Evolutionary conservation across 371 early-diverging fungal genomes (phyloP).

Genomic region (Lichtheimia hyalospora): DNA sequence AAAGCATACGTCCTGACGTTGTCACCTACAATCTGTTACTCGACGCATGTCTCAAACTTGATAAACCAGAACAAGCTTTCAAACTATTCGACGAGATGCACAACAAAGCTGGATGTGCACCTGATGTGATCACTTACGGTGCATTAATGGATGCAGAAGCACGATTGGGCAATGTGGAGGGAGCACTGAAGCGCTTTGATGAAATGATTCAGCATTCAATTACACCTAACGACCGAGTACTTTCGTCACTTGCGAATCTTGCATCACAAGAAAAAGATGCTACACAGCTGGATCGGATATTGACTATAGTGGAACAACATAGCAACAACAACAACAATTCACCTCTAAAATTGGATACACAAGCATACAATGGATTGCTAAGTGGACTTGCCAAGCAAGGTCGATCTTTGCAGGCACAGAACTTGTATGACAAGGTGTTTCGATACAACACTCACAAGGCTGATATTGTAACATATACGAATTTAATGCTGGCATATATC

Average conservation of each 20-base stretch:
- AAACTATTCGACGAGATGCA: slow-evolving; percentile 38
- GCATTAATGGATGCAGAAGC: slow-evolving; percentile 50
- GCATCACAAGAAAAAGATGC: slow-evolving; percentile 13
- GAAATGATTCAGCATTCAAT: slow-evolving; percentile 35
- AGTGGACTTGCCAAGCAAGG: slow-evolving; percentile 32
- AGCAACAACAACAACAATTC: slow-evolving; percentile 4
- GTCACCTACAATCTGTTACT: slow-evolving; percentile 44
- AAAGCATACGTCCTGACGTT: slow-evolving; percentile 21
- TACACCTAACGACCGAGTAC: slow-evolving; percentile 32
- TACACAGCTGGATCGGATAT: background rate
- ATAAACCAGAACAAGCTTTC: slow-evolving; percentile 31
- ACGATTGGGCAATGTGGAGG: slow-evolving; percentile 26
- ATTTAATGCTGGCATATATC: slow-evolving; percentile 42
- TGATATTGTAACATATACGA: slow-evolving; percentile 33
- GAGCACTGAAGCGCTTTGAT: slow-evolving; percentile 31
- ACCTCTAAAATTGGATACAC: slow-evolving; percentile 6
- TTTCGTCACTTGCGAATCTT: slow-evolving; percentile 29
- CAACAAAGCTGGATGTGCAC: slow-evolving; percentile 19
- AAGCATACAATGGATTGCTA: slow-evolving; percentile 31
- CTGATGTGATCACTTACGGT: slow-evolving; percentile 56
- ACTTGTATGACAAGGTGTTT: slow-evolving; percentile 35
- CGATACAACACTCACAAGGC: slow-evolving; percentile 22
- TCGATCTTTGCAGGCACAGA: slow-evolving; percentile 36
- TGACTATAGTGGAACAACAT: slow-evolving; percentile 4
- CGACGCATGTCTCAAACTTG: slow-evolving; percentile 37